Base-by-base conservation (phyloP, 2,329 filamentous ascomycete genomes). In the Penicillium sp. region DNA sequence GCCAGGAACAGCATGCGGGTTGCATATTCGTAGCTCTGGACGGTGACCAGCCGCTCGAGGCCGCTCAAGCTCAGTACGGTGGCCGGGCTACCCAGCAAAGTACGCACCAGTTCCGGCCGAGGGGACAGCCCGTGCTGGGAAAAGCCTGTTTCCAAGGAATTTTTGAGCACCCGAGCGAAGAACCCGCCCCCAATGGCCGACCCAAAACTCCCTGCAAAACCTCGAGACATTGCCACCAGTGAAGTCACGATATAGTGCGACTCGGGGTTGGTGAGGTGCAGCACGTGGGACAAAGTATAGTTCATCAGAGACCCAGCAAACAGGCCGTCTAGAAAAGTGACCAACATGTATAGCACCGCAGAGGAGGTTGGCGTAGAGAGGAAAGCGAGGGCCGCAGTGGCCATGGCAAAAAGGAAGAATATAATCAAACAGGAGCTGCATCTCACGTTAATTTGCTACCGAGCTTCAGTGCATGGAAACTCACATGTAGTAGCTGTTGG, bases 201-300 rank as follows among this genome's bases (percentile, higher is more conserved):
- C 2, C 90, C 89, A 62, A 95, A 94, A 47, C 85, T 88, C 13
- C 89, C 89, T 0, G 88, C 88, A 58, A 94, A 92, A 5, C 88
- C 88, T 4, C 90, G 81, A 71, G 93, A 93, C 0, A 89, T 95
- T 26, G 86, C 84, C 4, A 93, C 73, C 39, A 95, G 76, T 12
- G 88, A 87, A 0, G 87, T 90, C 3, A 87, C 84, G 45, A 94
- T 84, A 64, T 88, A 90, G 63, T 92, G 88, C 1, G 85, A 83
- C 6, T 82, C 78, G 0, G 82, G 77, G 0, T 77, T 75, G 0
- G 86, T 88, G 5, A 93, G 77, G 67, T 94, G 88, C 4, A 95
- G 78, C 5, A 92, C 70, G 64, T 95, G 90, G 0, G 89, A 88
- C 2, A 95, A 80, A 0, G 87, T 88, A 71, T 95, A 95, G 70